Evolutionary conservation across 441 rosid species (phyloP), one percentile per base, ranked within the genome.

Genomic region (Euphorbia celastroides): DNA sequence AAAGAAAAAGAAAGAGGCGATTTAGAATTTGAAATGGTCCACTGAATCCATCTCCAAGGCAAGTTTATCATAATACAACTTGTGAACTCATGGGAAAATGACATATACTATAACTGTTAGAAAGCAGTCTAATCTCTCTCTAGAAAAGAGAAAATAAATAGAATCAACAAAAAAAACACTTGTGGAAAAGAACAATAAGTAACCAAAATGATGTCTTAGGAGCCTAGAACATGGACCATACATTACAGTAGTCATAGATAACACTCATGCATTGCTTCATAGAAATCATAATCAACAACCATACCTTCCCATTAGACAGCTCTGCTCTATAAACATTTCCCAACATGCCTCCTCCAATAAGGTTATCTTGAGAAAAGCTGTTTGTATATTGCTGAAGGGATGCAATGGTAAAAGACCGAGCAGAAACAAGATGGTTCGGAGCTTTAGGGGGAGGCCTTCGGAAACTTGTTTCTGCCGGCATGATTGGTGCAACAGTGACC

Each of bases 311-410:
- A 67, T 77, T 71, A 42, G 98, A 91, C 80, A 88, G 92, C 71
- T 87, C 80, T 62, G 99, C 99, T 70, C 84, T 81, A 65, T 90
- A 95, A 73, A 95, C 97, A 77, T 70, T 87, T 58, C 99, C 99
- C 36, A 95, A 90, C 97, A 88, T 95, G 72, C 99, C 99, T 2
- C 78, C 74, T 72, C 96, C 98, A 34, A 95, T 77, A 60, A 86
- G 80, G 81, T 90, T 95, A 63, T 90, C 98, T 79, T 83, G 95
- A 75, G 97, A 85, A 82, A 95, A 95, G 86, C 99, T 95, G 62
- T 87, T 87, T 23, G 99, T 95, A 68, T 81, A 90, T 73, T 88
- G 98, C 72, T 95, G 99, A 84, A 95, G 99, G 57, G 88, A 84
- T 51, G 99, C 99, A 68, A 94, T 87, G 58, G 88, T 86, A 70